phyloP scores from a whole-genome alignment of 1,284 basidiomycete genomes.

The Tetrapyrgos nigripes region DNA sequence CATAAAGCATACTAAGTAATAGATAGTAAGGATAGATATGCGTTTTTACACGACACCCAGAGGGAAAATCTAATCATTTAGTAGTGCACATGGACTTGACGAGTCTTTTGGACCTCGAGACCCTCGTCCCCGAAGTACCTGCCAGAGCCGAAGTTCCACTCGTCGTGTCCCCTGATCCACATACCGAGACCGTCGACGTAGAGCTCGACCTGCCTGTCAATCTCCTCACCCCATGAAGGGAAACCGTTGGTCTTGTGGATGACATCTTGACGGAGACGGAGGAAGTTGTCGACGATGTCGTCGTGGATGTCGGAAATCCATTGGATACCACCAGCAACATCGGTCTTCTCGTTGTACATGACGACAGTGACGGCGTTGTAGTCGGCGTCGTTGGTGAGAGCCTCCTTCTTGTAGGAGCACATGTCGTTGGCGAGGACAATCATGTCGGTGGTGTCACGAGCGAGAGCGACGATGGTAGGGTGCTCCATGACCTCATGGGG shows the following conservation, averaged over 20 bases:
- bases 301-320: slow-evolving; percentile 17
- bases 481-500: slow-evolving; percentile 31
- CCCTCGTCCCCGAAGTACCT: slow-evolving; percentile 18
- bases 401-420: slow-evolving; percentile 23
- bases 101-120: slow-evolving; percentile 14
- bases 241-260: slow-evolving; percentile 4
- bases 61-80: not conserved
- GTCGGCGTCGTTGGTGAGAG: slow-evolving; percentile 16
- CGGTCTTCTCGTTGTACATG: slow-evolving; percentile 14
- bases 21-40: not conserved
- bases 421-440: slow-evolving; percentile 20
- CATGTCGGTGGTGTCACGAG: slow-evolving; percentile 17
- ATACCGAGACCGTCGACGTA: slow-evolving; percentile 10
- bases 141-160: slow-evolving; percentile 18
- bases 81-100: slow-evolving; percentile 5
- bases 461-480: slow-evolving; percentile 19
- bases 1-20: not conserved
- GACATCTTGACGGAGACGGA: slow-evolving; percentile 1
- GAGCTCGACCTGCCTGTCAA: slow-evolving; percentile 2
- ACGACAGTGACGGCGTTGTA: slow-evolving; percentile 22
- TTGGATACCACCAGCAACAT: slow-evolving; percentile 14
- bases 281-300: slow-evolving; percentile 8
- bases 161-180: slow-evolving; percentile 20
- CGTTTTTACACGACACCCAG: not conserved
- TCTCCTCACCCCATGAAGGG: slow-evolving; percentile 4